A percentile compares a stretch with the other conserved stretches of the same genome.
These are phyloP conservation scores for Candida krabiensis DNA, from an alignment of 805 yeast species.

Conservation along the genomic window DNA sequence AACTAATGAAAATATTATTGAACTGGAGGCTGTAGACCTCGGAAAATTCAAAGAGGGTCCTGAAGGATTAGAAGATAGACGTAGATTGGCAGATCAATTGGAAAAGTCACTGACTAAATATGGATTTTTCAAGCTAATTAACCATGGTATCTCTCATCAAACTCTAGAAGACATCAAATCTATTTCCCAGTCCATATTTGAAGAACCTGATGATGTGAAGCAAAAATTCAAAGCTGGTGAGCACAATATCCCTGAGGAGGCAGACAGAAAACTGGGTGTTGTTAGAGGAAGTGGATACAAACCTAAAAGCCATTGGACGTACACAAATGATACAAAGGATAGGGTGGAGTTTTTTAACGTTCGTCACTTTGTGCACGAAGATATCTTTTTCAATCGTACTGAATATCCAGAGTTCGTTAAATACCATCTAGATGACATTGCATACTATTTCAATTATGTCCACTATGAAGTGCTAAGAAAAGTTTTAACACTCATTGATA, in stretches of 20 bases:
- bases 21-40: constrained; percentile 39
- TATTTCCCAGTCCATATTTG: constrained; percentile 41
- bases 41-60: constrained; percentile 38
- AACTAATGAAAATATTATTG: constrained; percentile 20
- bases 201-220: constrained; percentile 41
- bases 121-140: constrained; percentile 44
- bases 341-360: constrained; percentile 43
- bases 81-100: constrained; percentile 35
- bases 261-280: constrained; percentile 35
- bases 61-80: constrained; percentile 32
- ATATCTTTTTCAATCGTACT: constrained; percentile 24
- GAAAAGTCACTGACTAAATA: constrained; percentile 41
- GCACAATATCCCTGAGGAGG: constrained; percentile 23
- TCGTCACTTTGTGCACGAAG: constrained; percentile 36
- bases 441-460: constrained; percentile 36
- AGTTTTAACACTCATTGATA: constrained; percentile 39
- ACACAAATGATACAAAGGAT: constrained; percentile 41
- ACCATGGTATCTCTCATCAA: constrained; percentile 39
- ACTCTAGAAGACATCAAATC: constrained; percentile 36
- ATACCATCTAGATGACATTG: constrained; percentile 37
- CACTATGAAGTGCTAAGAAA: constrained; percentile 37
- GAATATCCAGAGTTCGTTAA: constrained; percentile 40
- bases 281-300: constrained; percentile 47
- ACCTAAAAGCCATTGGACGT: constrained; percentile 46
- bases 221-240: constrained; percentile 37